Percentiles rank a stretch among this genome's conserved stretches.
These are phyloP conservation scores for Sclerotinia subarctica DNA, from an alignment of 2,329 filamentous ascomycete species.

Conservation along the genomic window DNA sequence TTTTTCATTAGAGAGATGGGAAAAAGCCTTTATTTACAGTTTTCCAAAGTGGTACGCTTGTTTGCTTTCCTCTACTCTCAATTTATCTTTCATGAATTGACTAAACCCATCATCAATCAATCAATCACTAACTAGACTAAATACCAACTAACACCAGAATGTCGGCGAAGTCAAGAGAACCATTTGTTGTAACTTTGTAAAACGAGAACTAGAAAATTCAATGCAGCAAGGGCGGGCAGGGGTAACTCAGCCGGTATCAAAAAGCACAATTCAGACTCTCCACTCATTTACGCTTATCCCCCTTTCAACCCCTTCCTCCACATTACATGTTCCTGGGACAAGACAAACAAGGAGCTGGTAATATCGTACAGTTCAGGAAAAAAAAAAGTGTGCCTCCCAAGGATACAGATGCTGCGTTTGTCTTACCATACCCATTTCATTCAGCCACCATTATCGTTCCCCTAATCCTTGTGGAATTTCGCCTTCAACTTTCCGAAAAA, in stretches of 20 bases:
- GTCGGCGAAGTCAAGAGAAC: slow-evolving; percentile 22
- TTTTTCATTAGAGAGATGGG: slow-evolving; percentile 7
- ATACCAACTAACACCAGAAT: slow-evolving; percentile 16
- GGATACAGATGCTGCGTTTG: slow-evolving; percentile 16
- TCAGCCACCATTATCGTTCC: slow-evolving; percentile 12
- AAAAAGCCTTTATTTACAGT: slow-evolving; percentile 17
- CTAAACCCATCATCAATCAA: slow-evolving; percentile 11
- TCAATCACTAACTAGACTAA: slow-evolving; percentile 16
- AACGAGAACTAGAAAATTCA: slow-evolving; percentile 21
- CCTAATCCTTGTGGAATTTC: slow-evolving; percentile 44
- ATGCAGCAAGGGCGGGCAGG: slow-evolving; percentile 20
- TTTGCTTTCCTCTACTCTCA: slow-evolving; percentile 13
- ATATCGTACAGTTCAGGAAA: slow-evolving; percentile 21
- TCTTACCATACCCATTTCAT: slow-evolving; percentile 2
- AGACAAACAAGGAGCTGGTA: slow-evolving; percentile 17
- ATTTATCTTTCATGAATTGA: slow-evolving; percentile 17
- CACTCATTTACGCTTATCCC: slow-evolving; percentile 10
- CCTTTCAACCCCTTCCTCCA: slow-evolving; percentile 16
- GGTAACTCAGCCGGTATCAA: slow-evolving; percentile 23
- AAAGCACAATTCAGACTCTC: slow-evolving; percentile 15
- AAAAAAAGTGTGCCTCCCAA: slow-evolving; percentile 17
- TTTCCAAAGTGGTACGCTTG: slow-evolving; percentile 21
- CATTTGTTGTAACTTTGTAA: slow-evolving; percentile 21
- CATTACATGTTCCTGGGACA: slow-evolving; percentile 16
- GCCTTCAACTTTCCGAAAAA: slow-evolving; percentile 49